Evolutionary conservation across 805 yeast genomes (phyloP), one percentile per base, ranked within the genome.

Genomic region (Candida piceae): DNA sequence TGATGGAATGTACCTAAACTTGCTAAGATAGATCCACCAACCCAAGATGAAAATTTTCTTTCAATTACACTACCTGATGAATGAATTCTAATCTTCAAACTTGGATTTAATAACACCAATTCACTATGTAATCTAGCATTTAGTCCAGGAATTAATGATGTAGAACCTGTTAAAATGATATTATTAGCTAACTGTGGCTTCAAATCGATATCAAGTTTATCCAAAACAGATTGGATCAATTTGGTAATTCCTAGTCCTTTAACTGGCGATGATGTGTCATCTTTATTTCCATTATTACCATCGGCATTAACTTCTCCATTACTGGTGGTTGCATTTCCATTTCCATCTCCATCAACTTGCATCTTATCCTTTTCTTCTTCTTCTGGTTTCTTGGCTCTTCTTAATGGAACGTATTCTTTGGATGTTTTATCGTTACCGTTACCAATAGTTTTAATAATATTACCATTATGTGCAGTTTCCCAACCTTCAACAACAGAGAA

Each of bases 1-100:
- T 89, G 97, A 59, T 89, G 97, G 70, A 89, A 89, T 3, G 96
- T 85, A 23, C 97, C 97, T 49, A 89, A 69, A 35, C 93, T 80
- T 5, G 95, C 78, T 38, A 89, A 65, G 26, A 89, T 88, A 46
- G 90, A 80, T 7, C 96, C 96, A 31, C 97, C 97, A 34, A 89
- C 74, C 96, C 96, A 89, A 7, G 90, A 70, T 42, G 87, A 84
- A 54, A 75, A 82, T 46, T 77, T 75, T 54, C 96, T 74, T 61
- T 89, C 96, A 38, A 70, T 70, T 4, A 80, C 59, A 52, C 78
- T 80, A 30, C 96, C 96, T 6, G 82, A 76, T 3, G 95, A 81
- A 48, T 87, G 83, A 23, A 89, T 71, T 54, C 96, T 69, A 29
- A 88, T 78, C 59, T 89, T 89, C 47, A 88, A 68, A 25, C 95